Evolutionary conservation across 352 stramenopile genomes (phyloP), one percentile per base, ranked within the genome.

Genomic region (Pseudoperonospora humuli): DNA sequence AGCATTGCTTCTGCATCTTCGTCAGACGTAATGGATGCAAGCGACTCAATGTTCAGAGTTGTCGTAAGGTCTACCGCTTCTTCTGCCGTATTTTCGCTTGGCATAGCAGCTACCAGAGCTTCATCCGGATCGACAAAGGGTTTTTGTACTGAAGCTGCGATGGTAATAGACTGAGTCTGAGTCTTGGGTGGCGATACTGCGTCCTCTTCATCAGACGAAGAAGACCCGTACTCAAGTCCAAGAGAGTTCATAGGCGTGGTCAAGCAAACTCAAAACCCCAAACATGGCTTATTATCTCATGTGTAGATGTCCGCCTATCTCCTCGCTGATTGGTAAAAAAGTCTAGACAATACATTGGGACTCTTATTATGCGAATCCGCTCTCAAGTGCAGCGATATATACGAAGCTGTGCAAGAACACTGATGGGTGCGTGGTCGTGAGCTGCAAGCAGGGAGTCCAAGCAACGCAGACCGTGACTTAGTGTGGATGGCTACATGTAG

Each of bases 161-260:
- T n/a, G n/a, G n/a, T n/a, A 7, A 20, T 5, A 19, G 44, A 1
- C 27, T 42, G 21, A 5, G 26, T 21, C 17, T 41, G 38, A 6
- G 20, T 21, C 14, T 26, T 24, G 9, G 23, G 7, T 28, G 17
- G 21, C 14, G 32, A 23, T 13, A 25, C 15, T 5, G 32, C 40
- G 41, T 50, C 36, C 20, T 65, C 58, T 18, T 64, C 62, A 20
- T 63, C 54, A 18, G 54, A 60, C 19, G 64, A 65, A 18, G 64
- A 65, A 19, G 56, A 67, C 5, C 39, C 60, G 13, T 74, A 74
- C 17, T 64, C 60, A 7, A 74, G 48, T 7, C 60, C 64, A 19
- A 74, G 50, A 28, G 52, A 55, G 43, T 74, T 74, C 64, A 74
- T 74, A n/a, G n/a, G n/a, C n/a, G n/a, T n/a, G n/a, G n/a, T n/a